Evolutionary conservation across 2,329 filamentous ascomycete species (phyloP).

Genomic region (Sordariomycetes sp.): DNA sequence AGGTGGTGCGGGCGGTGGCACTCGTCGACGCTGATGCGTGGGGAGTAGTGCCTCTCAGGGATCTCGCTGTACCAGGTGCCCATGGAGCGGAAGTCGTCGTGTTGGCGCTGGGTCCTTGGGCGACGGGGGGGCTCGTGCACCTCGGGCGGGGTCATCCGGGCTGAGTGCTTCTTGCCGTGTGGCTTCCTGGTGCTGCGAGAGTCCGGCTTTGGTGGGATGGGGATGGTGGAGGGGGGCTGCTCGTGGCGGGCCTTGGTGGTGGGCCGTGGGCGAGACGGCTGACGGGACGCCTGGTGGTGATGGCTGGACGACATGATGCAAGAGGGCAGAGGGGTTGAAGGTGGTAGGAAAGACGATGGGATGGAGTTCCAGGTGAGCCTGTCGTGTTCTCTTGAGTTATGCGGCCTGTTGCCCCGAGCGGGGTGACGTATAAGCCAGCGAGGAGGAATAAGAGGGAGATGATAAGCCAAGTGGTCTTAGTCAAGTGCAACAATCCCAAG

Average conservation of each 20-base stretch:
- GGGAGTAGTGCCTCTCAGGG: not conserved
- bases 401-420: not conserved
- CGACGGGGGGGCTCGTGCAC: not conserved
- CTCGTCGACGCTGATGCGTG: not conserved
- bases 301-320: not conserved
- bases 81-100: not conserved
- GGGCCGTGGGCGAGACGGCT: not conserved
- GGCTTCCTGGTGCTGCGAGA: not conserved
- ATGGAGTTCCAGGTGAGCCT: not conserved
- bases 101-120: not conserved
- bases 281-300: not conserved
- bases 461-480: not conserved
- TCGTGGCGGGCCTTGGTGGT: not conserved
- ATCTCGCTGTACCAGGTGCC: not conserved
- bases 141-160: not conserved
- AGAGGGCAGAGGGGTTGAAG: not conserved
- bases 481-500: not conserved
- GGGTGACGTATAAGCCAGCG: not conserved
- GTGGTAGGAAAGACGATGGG: not conserved
- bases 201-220: not conserved
- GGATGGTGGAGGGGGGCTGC: not conserved
- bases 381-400: not conserved
- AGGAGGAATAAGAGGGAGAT: not conserved
- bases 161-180: not conserved
- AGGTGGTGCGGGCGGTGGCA: not conserved